These are phyloP conservation scores for Cercospora sojina DNA, from an alignment of 2,329 filamentous ascomycete species.

Conservation along the genomic window DNA sequence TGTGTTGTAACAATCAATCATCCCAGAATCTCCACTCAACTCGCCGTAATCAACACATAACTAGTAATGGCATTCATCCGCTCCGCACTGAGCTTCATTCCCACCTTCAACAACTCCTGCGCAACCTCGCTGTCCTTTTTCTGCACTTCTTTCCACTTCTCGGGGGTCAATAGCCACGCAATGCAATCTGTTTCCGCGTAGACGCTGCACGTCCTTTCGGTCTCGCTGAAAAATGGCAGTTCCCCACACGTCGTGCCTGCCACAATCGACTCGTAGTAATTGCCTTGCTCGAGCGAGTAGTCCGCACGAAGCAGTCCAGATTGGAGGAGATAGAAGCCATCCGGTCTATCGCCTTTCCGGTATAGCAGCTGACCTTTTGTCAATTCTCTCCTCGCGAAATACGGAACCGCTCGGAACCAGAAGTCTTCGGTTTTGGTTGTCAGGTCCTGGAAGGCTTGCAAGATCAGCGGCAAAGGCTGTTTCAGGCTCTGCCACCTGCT, in stretches of 20 bases:
- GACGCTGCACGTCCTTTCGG: constrained; percentile 80
- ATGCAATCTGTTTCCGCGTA: constrained; percentile 69
- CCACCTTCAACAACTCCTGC: constrained; percentile 77
- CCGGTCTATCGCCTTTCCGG: constrained; percentile 68
- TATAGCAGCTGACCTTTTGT: constrained; percentile 72
- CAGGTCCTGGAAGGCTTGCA: constrained; percentile 91
- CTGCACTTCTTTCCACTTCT: constrained; percentile 72
- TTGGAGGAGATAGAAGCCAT: constrained; percentile 88
- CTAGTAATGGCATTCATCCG: constrained; percentile 72
- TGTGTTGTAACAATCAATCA: background rate
- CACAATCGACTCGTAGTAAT: constrained; percentile 86
- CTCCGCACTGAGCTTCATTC: constrained; percentile 92
- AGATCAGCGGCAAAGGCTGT: constrained; percentile 84
- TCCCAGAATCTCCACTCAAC: constrained; percentile 29
- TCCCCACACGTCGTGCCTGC: constrained; percentile 94
- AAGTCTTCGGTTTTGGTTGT: constrained; percentile 89
- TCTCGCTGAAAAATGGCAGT: constrained; percentile 93
- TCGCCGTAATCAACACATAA: constrained; percentile 45
- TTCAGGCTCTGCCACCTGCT: constrained; percentile 81
- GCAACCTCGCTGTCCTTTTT: constrained; percentile 72
- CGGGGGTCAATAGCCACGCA: constrained; percentile 74
- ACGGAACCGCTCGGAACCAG: constrained; percentile 78
- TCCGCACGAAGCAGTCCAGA: constrained; percentile 84
- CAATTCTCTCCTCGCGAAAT: constrained; percentile 70
- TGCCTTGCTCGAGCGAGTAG: constrained; percentile 86